Evolutionary conservation across 192 early-diverging fungal species (phyloP).

Genomic region (Backusella morwellensis): DNA sequence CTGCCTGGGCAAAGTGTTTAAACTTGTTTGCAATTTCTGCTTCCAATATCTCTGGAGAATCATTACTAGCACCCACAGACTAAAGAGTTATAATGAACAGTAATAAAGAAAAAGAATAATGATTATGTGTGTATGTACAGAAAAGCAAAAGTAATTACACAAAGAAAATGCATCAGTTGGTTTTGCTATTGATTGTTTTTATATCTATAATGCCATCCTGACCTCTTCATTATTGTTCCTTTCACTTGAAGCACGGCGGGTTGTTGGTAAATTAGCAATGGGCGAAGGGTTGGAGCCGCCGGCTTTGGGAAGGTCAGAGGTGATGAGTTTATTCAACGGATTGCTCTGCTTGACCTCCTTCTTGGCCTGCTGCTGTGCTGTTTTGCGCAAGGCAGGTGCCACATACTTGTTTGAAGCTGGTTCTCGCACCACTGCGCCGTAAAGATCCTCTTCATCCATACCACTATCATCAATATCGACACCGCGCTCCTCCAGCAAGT

Average conservation of each 20-base stretch:
- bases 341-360: slow-evolving; percentile 10
- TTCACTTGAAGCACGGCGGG: slow-evolving; percentile 17
- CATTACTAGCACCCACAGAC: background rate
- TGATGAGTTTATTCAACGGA: slow-evolving; percentile 27
- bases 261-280: slow-evolving; percentile 7
- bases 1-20: slow-evolving; percentile 66
- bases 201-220: background rate
- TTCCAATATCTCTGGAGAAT: slow-evolving; percentile 26
- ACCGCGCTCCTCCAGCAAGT: slow-evolving; percentile 91
- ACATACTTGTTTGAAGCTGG: slow-evolving; percentile 78
- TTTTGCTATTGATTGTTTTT: background rate
- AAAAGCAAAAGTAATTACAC: background rate
- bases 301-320: slow-evolving; percentile 28
- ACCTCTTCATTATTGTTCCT: slow-evolving; percentile 2
- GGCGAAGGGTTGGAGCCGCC: slow-evolving; percentile 8
- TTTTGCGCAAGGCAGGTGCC: slow-evolving; percentile 76
- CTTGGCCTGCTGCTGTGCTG: slow-evolving; percentile 29
- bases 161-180: background rate
- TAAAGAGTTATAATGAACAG: background rate
- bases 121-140: background rate
- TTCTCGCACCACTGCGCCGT: slow-evolving; percentile 76
- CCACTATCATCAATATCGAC: slow-evolving; percentile 54
- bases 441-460: slow-evolving; percentile 91
- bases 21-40: slow-evolving; percentile 58
- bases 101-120: background rate